These are phyloP conservation scores for Syzygium oleosum DNA, from an alignment of 345 rosid genomes.

Conservation along the genomic window DNA sequence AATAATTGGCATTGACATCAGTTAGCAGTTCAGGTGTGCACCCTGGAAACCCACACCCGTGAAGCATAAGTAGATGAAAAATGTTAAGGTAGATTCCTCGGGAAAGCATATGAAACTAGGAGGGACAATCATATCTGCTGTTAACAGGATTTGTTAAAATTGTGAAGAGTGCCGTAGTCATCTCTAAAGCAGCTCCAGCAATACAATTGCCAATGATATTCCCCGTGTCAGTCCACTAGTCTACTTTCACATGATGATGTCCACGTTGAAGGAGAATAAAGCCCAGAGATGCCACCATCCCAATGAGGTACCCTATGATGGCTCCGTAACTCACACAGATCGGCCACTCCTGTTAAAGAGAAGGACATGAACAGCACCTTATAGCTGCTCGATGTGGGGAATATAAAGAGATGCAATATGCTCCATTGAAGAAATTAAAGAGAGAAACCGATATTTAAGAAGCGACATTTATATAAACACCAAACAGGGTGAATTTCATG, in stretches of 20 bases:
- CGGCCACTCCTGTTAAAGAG: conserved; percentile 68
- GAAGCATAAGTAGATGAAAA: neutral
- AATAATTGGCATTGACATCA: neutral
- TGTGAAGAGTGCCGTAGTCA: neutral
- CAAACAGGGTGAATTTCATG: neutral
- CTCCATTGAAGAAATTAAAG: neutral
- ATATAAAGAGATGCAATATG: neutral
- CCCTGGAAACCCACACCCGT: neutral
- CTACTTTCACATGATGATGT: conserved; percentile 15
- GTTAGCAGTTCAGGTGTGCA: neutral
- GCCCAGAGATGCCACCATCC: conserved; percentile 30
- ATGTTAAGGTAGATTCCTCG: neutral
- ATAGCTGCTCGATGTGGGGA: neutral
- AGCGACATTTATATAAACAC: neutral
- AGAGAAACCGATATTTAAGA: neutral
- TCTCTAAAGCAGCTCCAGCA: neutral
- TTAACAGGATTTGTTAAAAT: neutral
- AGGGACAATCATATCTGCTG: neutral
- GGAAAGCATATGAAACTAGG: neutral
- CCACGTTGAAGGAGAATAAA: conserved; percentile 10
- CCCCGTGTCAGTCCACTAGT: conserved; percentile 1
- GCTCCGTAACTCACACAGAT: conserved; percentile 78
- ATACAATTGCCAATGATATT: neutral
- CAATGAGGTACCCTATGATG: conserved; percentile 45
- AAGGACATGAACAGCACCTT: neutral